A percentile compares a stretch with the other conserved stretches of the same genome.
phyloP scores from a whole-genome alignment of 495 filamentous ascomycete species.

The Penicillium bovifimosum region DNA sequence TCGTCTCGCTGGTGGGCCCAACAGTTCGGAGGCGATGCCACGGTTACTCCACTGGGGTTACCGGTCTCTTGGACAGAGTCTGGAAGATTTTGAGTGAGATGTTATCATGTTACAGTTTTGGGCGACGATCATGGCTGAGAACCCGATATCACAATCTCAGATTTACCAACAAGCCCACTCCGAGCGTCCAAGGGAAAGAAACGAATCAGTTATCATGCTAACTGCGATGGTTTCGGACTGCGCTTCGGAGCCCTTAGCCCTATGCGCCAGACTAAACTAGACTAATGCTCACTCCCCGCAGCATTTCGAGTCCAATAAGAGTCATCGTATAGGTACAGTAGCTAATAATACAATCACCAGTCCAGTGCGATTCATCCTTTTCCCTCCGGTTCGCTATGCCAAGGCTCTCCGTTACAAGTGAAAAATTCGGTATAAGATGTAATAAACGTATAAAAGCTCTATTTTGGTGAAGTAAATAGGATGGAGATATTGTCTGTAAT shows the following conservation, averaged over 20 bases:
- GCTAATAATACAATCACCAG: neutral
- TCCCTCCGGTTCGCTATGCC: neutral
- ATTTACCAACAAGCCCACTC: neutral
- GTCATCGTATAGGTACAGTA: neutral
- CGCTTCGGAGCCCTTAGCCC: neutral
- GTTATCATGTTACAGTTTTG: neutral
- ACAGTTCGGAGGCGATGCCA: neutral
- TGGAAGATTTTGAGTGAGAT: neutral
- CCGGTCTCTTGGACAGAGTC: neutral
- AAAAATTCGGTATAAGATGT: no score
- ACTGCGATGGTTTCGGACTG: neutral
- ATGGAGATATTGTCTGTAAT: neutral
- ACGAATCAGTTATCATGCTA: neutral
- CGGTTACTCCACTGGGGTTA: slow-evolving; percentile 4
- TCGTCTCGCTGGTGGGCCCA: slow-evolving; percentile 5
- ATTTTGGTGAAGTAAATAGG: neutral
- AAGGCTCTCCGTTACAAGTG: neutral
- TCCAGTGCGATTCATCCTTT: neutral
- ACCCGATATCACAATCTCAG: neutral
- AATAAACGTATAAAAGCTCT: no score
- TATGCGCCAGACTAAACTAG: neutral
- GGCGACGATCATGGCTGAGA: neutral
- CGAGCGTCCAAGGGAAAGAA: neutral
- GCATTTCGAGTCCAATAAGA: neutral
- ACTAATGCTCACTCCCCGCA: neutral